Base-by-base conservation (phyloP, 208 protist species). In the Spironucleus salmonicida region DNA sequence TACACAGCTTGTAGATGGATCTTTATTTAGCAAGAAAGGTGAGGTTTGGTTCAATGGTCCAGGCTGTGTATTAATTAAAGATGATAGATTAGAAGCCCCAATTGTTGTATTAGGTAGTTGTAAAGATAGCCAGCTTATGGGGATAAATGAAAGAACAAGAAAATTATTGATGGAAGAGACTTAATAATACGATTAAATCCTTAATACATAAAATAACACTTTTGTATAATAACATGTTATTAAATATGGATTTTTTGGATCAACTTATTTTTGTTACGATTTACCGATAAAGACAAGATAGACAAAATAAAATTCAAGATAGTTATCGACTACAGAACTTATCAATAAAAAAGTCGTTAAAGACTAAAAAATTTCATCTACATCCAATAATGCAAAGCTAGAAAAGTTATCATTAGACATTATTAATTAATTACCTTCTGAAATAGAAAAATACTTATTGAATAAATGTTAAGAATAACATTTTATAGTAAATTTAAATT, bases 401-500 rank as follows among this genome's bases (percentile, higher is more conserved):
- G 26, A n/a, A 13, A 38, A 40, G 13, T 67, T 39, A 23, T 39
- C 19, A 23, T 23, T 67, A 39, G 30, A 67, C 30, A 15, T 13
- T 67, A 30, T 19, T 30, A 67, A 38, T 23, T 15, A 40, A 23
- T 38, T 67, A 34, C 61, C 61, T 15, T 15, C 61, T 38, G 61
- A 67, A 15, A 67, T 67, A n/a, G 61, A 67, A 38, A 34, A 15
- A 13, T 23, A 40, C 23, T 34, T 67, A 38, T 39, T 30, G 15
- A 38, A 67, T 15, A 67, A 67, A 38, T 15, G 29, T 23, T 19
- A 67, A 38, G 35, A 15, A 15, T 30, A 67, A 67, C 61, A 67
- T 40, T 67, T 67, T 38, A 23, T 67, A 23, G 35, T 67, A 13
- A 67, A 67, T 38, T 34, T 67, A 15, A n/a, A 38, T 67, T 30